Evolutionary conservation across 2,329 filamentous ascomycete genomes (phyloP).

Genomic region (Xylariaceae sp.): DNA sequence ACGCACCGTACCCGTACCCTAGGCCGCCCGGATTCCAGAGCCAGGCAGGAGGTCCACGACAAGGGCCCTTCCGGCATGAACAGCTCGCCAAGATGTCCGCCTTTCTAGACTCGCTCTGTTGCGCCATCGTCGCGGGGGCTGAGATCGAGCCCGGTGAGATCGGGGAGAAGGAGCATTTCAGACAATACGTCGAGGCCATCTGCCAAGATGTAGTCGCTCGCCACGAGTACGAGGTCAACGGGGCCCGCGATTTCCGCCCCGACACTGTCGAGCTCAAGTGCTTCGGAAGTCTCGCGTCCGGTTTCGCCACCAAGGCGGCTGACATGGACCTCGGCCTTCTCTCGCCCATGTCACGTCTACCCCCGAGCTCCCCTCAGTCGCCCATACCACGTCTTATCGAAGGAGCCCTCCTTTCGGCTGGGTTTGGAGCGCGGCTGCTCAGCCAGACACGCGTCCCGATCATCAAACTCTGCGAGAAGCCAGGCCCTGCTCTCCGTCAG

Average conservation of each 20-base stretch:
- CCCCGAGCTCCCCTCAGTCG: constrained; percentile 50
- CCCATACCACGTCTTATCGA: constrained; percentile 70
- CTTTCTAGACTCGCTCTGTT: constrained; percentile 45
- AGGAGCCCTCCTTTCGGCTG: constrained; percentile 64
- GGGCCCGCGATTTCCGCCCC: constrained; percentile 42
- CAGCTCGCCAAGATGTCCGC: constrained; percentile 44
- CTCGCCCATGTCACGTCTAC: constrained; percentile 52
- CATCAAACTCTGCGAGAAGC: constrained; percentile 76
- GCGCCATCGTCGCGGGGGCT: constrained; percentile 47
- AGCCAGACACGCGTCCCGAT: constrained; percentile 79
- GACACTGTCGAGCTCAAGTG: constrained; percentile 63
- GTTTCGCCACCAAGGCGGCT: constrained; percentile 81
- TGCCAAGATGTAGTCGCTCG: constrained; percentile 54
- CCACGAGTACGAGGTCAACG: constrained; percentile 42
- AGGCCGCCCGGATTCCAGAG: too few species aligned
- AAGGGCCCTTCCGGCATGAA: constrained; percentile 32
- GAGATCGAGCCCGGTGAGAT: constrained; percentile 62
- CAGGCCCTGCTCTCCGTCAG: constrained; percentile 52
- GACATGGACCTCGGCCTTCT: constrained; percentile 86
- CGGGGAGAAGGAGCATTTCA: constrained; percentile 65
- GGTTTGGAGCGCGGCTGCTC: constrained; percentile 70
- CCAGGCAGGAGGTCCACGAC: constrained; percentile 25
- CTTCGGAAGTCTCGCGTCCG: constrained; percentile 78
- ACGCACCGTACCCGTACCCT: neutral
- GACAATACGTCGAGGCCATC: constrained; percentile 56